Percentiles rank a stretch among this genome's conserved stretches.
Evolutionary conservation across 129 eudicot species (phyloP).

Genomic region (Kitagawia praeruptora): DNA sequence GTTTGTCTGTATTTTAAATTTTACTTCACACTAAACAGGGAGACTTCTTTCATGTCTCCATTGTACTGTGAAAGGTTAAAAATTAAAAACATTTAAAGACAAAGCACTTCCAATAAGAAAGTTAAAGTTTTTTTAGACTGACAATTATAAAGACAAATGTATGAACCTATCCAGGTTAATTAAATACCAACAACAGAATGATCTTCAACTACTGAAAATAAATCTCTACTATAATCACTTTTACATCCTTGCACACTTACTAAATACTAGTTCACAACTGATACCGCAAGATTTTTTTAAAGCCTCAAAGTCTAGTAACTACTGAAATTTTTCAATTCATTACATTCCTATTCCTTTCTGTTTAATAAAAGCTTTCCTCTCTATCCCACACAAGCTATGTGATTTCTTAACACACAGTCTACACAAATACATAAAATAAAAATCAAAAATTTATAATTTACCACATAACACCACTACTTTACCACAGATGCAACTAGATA

Average conservation of each 20-base stretch:
- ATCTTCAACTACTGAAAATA: not conserved
- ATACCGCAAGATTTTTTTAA: not conserved
- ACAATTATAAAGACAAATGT: not conserved
- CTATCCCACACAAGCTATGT: too few species aligned
- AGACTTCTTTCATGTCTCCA: too few species aligned
- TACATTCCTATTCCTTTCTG: not conserved
- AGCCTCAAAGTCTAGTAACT: not conserved
- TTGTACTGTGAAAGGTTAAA: not conserved
- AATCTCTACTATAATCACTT: not conserved
- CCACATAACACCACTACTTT: not conserved
- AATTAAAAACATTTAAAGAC: not conserved
- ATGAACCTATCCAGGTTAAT: not conserved
- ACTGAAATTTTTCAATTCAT: not conserved
- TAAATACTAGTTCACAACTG: not conserved
- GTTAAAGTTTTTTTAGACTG: not conserved
- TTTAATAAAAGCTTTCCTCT: not conserved
- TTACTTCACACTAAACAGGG: too few species aligned
- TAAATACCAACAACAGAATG: not conserved
- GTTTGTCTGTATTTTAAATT: too few species aligned
- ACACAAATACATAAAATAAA: not conserved
- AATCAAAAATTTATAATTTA: not conserved
- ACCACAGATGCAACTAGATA: not conserved
- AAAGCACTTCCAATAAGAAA: not conserved
- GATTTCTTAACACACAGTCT: not conserved
- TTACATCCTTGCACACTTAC: not conserved